phyloP scores from a whole-genome alignment of 2,329 filamentous ascomycete species.

The Tolypocladium amazonense region DNA sequence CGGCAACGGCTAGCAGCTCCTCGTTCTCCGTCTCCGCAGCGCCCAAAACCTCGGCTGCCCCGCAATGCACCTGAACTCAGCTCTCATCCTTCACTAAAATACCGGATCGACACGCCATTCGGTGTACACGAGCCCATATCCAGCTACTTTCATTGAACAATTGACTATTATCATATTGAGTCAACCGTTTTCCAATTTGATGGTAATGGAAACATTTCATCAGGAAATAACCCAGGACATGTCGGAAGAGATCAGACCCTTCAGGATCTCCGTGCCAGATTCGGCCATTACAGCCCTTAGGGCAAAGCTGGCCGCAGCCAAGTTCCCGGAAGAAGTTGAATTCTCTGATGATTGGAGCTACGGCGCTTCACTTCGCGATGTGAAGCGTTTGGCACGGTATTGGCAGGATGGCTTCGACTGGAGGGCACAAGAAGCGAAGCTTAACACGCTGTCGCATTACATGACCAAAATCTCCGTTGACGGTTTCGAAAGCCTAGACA shows the following conservation, averaged over 20 bases:
- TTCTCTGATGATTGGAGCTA: conserved; percentile 22
- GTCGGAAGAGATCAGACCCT: conserved; percentile 16
- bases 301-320: conserved; percentile 18
- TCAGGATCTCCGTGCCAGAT: conserved; percentile 23
- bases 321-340: conserved; percentile 17
- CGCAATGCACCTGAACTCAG: neutral
- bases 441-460: conserved; percentile 52
- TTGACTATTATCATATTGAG: neutral
- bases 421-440: conserved; percentile 43
- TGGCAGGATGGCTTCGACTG: conserved; percentile 47
- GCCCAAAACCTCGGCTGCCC: neutral
- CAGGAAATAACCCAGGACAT: neutral
- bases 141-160: neutral
- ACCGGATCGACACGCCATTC: neutral
- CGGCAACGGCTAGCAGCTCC: neutral
- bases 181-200: neutral
- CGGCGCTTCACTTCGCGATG: conserved; percentile 19
- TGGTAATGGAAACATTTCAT: too few species aligned
- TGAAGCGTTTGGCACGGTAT: conserved; percentile 22
- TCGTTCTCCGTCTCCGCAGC: neutral
- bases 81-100: neutral
- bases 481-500: conserved; percentile 45
- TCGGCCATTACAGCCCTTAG: conserved; percentile 16
- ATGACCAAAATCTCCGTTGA: conserved; percentile 39
- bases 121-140: neutral